phyloP scores from a whole-genome alignment of 202 grass and related monocot species.

The Musa balbisiana region DNA sequence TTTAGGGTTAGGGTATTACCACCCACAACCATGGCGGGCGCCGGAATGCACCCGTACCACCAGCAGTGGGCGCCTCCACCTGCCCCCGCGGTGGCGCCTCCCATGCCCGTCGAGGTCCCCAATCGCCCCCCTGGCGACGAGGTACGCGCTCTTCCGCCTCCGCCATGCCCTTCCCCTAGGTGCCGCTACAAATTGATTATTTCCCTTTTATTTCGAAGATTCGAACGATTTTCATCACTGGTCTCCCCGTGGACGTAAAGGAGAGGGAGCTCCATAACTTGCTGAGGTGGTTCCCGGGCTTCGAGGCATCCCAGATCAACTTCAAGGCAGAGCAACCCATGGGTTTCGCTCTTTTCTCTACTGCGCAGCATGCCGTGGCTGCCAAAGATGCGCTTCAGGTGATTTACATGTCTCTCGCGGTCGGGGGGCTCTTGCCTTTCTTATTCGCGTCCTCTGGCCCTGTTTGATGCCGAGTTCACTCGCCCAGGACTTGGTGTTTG shows the following conservation, averaged over 20 bases:
- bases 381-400: constrained; percentile 88
- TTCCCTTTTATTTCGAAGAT: constrained; percentile 10
- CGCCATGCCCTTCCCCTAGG: no score
- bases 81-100: constrained; percentile 20
- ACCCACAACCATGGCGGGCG: constrained; percentile 46
- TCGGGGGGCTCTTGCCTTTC: not conserved
- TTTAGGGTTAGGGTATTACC: constrained; percentile 27
- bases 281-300: constrained; percentile 94
- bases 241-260: constrained; percentile 86
- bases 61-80: constrained; percentile 58
- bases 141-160: constrained; percentile 28
- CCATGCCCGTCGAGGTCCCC: constrained; percentile 30
- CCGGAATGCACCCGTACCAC: constrained; percentile 88
- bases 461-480: not conserved
- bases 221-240: constrained; percentile 76
- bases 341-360: constrained; percentile 96
- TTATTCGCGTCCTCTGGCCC: not conserved
- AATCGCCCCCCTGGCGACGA: constrained; percentile 47
- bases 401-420: not conserved
- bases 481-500: constrained; percentile 73
- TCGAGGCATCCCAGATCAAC: constrained; percentile 95
- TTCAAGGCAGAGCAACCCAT: constrained; percentile 92
- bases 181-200: no score
- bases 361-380: constrained; percentile 55
- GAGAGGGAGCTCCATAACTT: constrained; percentile 96